Conservation (phyloP, 2,329 filamentous ascomycete species). For the Fusarium sp. region DNA sequence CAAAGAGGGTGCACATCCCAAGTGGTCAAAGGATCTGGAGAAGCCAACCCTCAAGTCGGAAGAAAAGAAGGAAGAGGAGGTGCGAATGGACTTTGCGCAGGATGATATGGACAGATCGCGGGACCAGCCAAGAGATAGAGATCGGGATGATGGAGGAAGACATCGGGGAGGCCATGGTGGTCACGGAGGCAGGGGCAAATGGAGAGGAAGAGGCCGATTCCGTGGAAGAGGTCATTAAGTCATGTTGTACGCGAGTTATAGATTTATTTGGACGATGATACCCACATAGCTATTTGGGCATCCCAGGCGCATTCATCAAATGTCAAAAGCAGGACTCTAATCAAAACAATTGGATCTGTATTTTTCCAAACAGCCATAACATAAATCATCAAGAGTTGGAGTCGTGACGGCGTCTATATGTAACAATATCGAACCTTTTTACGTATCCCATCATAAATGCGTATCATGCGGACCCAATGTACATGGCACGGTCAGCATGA, state of each 20-base stretch:
- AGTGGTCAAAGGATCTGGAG: slow-evolving; percentile 81
- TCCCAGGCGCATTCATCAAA: neutral
- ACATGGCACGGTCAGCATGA: slow-evolving; percentile 24
- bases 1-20: slow-evolving; percentile 82
- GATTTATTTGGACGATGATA: slow-evolving; percentile 32
- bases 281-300: slow-evolving; percentile 11
- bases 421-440: slow-evolving; percentile 41
- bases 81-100: slow-evolving; percentile 48
- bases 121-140: slow-evolving; percentile 49
- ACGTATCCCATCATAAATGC: slow-evolving; percentile 42
- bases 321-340: neutral
- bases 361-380: slow-evolving; percentile 9
- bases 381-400: slow-evolving; percentile 40
- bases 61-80: slow-evolving; percentile 67
- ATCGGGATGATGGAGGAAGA: slow-evolving; percentile 46
- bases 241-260: slow-evolving; percentile 3
- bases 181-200: slow-evolving; percentile 51
- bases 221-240: slow-evolving; percentile 50
- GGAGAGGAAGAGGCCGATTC: slow-evolving; percentile 54
- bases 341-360: slow-evolving; percentile 19
- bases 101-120: slow-evolving; percentile 53
- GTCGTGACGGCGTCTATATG: slow-evolving; percentile 49
- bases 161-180: slow-evolving; percentile 48
- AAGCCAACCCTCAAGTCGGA: slow-evolving; percentile 77
- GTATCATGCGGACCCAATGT: slow-evolving; percentile 28